A percentile compares a stretch with the other conserved stretches of the same genome.
phyloP scores from a whole-genome alignment of 108 stramenopile genomes.

The Nannochloropsis granulata region DNA sequence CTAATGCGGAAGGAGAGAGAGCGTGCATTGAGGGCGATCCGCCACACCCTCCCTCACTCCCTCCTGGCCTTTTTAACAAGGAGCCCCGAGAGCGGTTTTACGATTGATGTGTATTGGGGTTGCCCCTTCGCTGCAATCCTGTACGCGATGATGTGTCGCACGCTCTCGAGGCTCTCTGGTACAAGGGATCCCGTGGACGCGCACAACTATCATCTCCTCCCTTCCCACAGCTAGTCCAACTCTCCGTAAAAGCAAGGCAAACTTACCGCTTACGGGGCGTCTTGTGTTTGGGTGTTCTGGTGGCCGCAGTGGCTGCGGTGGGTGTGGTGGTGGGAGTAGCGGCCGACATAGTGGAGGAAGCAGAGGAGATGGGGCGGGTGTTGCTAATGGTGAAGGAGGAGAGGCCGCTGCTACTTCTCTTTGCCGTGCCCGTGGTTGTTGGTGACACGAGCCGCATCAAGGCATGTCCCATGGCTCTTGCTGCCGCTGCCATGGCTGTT shows the following conservation, averaged over 20 bases:
- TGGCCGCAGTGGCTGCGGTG: background rate
- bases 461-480: background rate
- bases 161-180: no score
- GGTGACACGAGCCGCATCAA: background rate
- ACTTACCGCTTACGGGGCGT: background rate
- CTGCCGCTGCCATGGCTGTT: background rate
- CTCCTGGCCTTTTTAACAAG: no score
- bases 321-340: background rate
- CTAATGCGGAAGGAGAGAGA: no score
- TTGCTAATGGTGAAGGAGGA: background rate
- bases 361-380: background rate
- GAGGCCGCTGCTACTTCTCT: background rate
- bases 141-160: no score
- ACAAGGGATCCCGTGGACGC: no score
- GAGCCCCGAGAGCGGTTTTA: no score
- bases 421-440: background rate
- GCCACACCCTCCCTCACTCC: no score
- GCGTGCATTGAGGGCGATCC: no score
- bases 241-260: background rate
- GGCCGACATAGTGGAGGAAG: background rate
- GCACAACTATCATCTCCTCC: background rate
- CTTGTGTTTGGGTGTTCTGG: background rate
- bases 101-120: no score
- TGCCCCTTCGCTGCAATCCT: no score
- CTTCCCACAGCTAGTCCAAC: background rate